Percentiles rank a stretch among this genome's conserved stretches.
Evolutionary conservation across 345 rosid species (phyloP).

Genomic region (Moringa oleifera): DNA sequence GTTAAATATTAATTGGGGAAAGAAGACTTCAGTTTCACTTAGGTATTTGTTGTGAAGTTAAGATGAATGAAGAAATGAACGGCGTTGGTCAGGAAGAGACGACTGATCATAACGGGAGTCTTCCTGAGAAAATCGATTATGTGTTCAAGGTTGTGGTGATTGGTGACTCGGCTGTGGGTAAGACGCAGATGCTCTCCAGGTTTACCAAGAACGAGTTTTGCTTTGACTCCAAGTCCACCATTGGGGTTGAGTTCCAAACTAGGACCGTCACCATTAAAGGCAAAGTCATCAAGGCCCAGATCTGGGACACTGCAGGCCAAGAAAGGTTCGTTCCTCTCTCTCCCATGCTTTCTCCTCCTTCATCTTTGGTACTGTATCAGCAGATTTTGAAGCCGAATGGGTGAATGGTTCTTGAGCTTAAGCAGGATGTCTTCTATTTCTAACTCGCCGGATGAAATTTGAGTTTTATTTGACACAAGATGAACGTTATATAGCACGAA

Average conservation of each 20-base stretch:
- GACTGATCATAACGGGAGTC: conserved; percentile 13
- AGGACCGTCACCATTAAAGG: conserved; percentile 52
- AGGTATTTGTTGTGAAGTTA: background rate
- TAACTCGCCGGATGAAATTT: too few relatives aligned
- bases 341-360: background rate
- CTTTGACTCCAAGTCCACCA: conserved; percentile 75
- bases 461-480: too few relatives aligned
- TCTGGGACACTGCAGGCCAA: conserved; percentile 98
- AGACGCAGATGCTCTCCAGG: conserved; percentile 72
- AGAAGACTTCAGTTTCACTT: too few relatives aligned
- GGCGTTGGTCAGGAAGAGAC: conserved; percentile 26
- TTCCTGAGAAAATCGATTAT: conserved; percentile 56
- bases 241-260: conserved; percentile 85
- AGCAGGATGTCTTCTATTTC: too few relatives aligned
- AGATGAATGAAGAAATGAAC: background rate
- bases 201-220: conserved; percentile 66
- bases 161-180: conserved; percentile 83
- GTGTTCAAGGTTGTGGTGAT: conserved; percentile 79
- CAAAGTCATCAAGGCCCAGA: conserved; percentile 82
- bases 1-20: background rate
- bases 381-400: too few relatives aligned
- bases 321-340: conserved; percentile 49
- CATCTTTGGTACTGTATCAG: too few relatives aligned
- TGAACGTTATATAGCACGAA: too few relatives aligned
- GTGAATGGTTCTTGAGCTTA: too few relatives aligned